Conservation (phyloP, 768 basidiomycete genomes). For the Lactarius pseudohatsudake region DNA sequence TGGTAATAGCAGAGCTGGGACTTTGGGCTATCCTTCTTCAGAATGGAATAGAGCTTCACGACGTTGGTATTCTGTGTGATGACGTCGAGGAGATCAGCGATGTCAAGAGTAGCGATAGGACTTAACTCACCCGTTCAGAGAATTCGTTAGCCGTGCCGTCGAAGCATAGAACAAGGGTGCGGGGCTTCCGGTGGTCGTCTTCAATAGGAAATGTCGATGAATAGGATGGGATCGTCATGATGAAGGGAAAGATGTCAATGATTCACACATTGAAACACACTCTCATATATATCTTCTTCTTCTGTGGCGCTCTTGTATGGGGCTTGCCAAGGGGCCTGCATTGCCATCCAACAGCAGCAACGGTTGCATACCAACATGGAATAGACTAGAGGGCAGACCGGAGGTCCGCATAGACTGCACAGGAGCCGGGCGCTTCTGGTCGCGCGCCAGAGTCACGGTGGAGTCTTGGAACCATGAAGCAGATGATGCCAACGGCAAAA, state of each 20-base stretch:
- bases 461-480: too few relatives aligned
- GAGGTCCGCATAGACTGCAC: not conserved
- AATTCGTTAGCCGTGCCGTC: constrained; percentile 63
- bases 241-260: not conserved
- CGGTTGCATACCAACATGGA: not conserved
- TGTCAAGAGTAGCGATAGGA: not conserved
- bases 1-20: constrained; percentile 20
- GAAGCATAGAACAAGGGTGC: constrained; percentile 63
- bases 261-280: not conserved
- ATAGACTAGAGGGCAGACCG: not conserved
- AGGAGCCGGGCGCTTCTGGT: not conserved
- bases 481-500: not conserved
- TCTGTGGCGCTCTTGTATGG: not conserved
- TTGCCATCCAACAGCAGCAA: not conserved
- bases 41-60: constrained; percentile 65
- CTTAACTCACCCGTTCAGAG: not conserved
- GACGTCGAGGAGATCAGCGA: not conserved
- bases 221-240: not conserved
- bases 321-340: too few relatives aligned
- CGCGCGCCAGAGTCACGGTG: not conserved
- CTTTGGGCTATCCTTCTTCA: constrained; percentile 53
- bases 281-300: not conserved
- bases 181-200: constrained; percentile 30
- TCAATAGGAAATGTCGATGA: not conserved
- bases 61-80: constrained; percentile 59